Percentiles rank a stretch among this genome's conserved stretches.
Conservation (phyloP, 2,329 filamentous ascomycete species). For the Hypocreales sp. region DNA sequence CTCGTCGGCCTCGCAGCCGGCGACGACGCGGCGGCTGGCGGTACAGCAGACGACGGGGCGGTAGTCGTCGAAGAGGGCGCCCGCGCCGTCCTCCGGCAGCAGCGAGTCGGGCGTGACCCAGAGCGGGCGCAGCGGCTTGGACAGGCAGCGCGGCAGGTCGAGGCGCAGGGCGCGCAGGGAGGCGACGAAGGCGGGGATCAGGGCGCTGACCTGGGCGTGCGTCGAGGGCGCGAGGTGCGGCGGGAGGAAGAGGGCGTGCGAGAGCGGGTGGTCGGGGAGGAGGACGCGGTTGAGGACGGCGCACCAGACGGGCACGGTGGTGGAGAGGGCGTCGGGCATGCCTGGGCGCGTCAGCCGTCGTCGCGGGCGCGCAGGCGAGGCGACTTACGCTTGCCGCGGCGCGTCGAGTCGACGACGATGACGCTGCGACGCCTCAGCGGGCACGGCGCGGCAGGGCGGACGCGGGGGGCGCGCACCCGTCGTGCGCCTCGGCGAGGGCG, state of each 20-base stretch:
- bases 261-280: constrained; percentile 41
- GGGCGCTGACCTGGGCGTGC: constrained; percentile 57
- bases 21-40: constrained; percentile 59
- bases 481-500: constrained; percentile 44
- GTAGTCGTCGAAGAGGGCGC: constrained; percentile 36
- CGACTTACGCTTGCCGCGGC: constrained; percentile 64
- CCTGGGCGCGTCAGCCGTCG: constrained; percentile 21
- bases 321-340: constrained; percentile 89
- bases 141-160: constrained; percentile 37
- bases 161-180: constrained; percentile 40
- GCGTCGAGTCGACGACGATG: constrained; percentile 85
- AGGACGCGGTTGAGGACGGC: constrained; percentile 67
- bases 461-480: constrained; percentile 45
- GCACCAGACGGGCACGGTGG: constrained; percentile 90
- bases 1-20: constrained; percentile 47
- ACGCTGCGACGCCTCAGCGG: constrained; percentile 33
- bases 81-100: constrained; percentile 10
- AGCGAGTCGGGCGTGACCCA: constrained; percentile 64
- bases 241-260: constrained; percentile 50
- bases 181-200: constrained; percentile 38
- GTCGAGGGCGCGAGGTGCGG: constrained; percentile 56
- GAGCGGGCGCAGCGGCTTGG: constrained; percentile 59
- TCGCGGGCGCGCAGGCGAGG: too few relatives aligned
- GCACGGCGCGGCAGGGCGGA: too few relatives aligned
- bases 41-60: constrained; percentile 74